Conservation (phyloP, 2,329 filamentous ascomycete species). For the Colletotrichum australisinense region DNA sequence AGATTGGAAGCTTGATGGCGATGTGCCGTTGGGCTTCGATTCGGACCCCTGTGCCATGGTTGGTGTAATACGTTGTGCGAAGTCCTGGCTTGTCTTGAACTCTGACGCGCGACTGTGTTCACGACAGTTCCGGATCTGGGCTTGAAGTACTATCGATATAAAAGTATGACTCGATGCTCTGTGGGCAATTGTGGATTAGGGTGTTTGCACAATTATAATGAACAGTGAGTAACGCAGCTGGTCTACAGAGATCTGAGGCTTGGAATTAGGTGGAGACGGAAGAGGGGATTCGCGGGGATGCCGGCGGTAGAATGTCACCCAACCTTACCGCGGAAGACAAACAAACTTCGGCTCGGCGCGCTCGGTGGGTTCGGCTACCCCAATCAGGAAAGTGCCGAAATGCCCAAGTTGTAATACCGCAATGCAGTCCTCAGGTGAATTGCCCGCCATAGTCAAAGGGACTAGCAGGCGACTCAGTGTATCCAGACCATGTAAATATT, state of each 20-base stretch:
- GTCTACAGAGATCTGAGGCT: neutral
- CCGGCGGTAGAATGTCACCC: neutral
- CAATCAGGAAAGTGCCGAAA: conserved; percentile 5
- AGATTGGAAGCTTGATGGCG: neutral
- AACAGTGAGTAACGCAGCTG: neutral
- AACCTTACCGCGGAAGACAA: neutral
- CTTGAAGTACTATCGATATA: neutral
- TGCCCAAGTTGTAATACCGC: no score
- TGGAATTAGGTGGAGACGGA: neutral
- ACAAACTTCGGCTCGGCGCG: neutral
- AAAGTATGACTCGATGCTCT: neutral
- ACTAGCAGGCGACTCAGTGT: neutral
- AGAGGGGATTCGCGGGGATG: conserved; percentile 14
- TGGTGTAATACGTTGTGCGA: neutral
- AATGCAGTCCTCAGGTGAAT: neutral
- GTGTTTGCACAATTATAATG: neutral
- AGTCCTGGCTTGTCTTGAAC: neutral
- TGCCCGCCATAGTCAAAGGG: neutral
- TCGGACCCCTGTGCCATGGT: conserved; percentile 6
- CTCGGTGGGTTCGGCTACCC: neutral
- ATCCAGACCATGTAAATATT: neutral
- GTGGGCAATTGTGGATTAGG: neutral
- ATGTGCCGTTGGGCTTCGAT: neutral
- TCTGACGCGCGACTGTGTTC: neutral
- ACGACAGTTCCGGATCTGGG: neutral